Percentiles rank a stretch among this genome's conserved stretches.
Conservation (phyloP, 352 stramenopile genomes). For the Globisporangium apiculatum region DNA sequence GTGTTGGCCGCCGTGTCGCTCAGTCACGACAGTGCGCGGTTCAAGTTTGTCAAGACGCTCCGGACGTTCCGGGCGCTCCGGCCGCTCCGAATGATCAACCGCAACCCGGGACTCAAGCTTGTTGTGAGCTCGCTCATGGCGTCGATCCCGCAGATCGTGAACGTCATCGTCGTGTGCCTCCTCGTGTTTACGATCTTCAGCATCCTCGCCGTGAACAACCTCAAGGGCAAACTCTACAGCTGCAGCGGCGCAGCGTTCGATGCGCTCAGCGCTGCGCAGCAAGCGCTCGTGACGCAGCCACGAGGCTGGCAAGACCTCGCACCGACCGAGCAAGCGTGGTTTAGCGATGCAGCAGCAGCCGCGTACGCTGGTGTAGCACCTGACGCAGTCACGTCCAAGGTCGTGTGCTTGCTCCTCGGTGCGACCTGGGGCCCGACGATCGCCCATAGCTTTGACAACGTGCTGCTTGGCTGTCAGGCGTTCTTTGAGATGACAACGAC, state of each 20-base stretch:
- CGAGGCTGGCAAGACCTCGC: conserved; percentile 38
- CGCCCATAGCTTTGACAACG: conserved; percentile 79
- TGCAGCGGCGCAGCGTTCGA: conserved; percentile 54
- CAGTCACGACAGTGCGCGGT: conserved; percentile 55
- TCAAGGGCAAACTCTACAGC: conserved; percentile 84
- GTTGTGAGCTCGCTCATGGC: conserved; percentile 78
- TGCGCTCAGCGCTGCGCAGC: conserved; percentile 22
- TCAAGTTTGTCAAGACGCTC: conserved; percentile 61
- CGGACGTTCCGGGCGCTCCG: conserved; percentile 73
- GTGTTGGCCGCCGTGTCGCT: conserved; percentile 63
- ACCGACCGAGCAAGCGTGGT: conserved; percentile 26
- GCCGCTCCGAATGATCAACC: conserved; percentile 81
- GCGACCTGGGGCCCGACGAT: conserved; percentile 40
- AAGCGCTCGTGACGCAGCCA: conserved; percentile 40
- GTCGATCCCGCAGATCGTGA: conserved; percentile 72
- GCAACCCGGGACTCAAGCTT: conserved; percentile 56
- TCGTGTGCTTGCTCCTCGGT: conserved; percentile 33
- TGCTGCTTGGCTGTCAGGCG: conserved; percentile 46
- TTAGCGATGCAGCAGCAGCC: conserved; percentile 15
- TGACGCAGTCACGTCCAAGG: conserved; percentile 28
- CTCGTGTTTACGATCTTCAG: conserved; percentile 86
- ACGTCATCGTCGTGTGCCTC: conserved; percentile 78
- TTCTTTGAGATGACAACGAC: conserved; percentile 92
- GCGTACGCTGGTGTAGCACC: conserved; percentile 10
- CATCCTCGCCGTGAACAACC: conserved; percentile 86